Conservation (phyloP, 176 grass and related monocot species). For the Ensete glaucum region DNA sequence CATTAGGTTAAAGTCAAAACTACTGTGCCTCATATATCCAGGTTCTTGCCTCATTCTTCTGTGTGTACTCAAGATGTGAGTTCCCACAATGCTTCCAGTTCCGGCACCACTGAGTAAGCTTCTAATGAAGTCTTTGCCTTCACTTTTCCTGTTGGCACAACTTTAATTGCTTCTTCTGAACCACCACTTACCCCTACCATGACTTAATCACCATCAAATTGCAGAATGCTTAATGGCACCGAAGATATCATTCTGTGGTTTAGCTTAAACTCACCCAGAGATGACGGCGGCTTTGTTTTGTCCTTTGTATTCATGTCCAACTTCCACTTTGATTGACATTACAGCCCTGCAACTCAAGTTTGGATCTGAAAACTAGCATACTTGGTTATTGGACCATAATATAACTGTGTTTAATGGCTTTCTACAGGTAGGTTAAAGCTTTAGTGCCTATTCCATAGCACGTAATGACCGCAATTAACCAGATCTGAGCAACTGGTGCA, state of each 20-base stretch:
- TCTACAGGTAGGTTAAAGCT: no score
- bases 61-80: not conserved
- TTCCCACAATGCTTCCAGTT: not conserved
- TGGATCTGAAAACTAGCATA: slow-evolving; percentile 27
- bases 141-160: slow-evolving; percentile 33
- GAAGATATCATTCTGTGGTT: slow-evolving; percentile 31
- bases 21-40: not conserved
- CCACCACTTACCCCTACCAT: slow-evolving; percentile 40
- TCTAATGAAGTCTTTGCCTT: slow-evolving; percentile 28
- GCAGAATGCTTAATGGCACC: slow-evolving; percentile 3
- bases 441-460: no score
- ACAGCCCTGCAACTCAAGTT: slow-evolving; percentile 29
- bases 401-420: no score
- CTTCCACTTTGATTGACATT: slow-evolving; percentile 5
- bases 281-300: slow-evolving; percentile 20
- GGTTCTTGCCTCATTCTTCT: not conserved
- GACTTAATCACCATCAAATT: slow-evolving; percentile 13
- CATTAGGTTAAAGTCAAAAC: not conserved
- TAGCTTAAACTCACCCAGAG: slow-evolving; percentile 24
- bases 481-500: no score
- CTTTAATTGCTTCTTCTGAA: slow-evolving; percentile 28
- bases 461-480: no score
- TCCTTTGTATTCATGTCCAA: not conserved
- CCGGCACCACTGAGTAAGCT: slow-evolving; percentile 11
- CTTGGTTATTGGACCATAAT: no score